phyloP scores from a whole-genome alignment of 129 eudicot genomes.

The Apium graveolens region DNA sequence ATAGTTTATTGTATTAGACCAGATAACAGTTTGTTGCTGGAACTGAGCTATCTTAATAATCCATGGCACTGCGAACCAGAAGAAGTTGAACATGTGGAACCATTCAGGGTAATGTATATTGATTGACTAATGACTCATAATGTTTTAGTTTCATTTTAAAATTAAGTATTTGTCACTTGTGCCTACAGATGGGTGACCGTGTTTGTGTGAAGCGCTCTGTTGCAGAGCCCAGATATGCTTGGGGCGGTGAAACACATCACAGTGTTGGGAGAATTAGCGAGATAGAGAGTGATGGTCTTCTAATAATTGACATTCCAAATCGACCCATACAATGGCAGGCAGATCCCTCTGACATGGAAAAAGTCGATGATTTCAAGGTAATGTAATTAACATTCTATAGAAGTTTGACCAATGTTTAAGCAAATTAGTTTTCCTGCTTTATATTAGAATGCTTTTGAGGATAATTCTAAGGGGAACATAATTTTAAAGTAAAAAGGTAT shows the following conservation, averaged over 20 bases:
- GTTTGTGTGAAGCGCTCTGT: slow-evolving; percentile 96
- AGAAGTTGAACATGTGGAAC: slow-evolving; percentile 96
- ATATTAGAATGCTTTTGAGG: neutral
- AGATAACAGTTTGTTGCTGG: slow-evolving; percentile 80
- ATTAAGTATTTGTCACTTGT: neutral
- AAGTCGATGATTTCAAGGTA: slow-evolving; percentile 97
- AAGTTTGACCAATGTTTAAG: neutral
- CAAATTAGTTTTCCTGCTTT: neutral
- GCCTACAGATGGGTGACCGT: slow-evolving; percentile 80
- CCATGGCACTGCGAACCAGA: slow-evolving; percentile 99
- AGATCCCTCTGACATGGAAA: slow-evolving; percentile 99
- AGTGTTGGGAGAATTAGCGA: slow-evolving; percentile 92
- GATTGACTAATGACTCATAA: neutral
- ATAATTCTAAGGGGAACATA: neutral
- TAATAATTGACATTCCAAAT: slow-evolving; percentile 85
- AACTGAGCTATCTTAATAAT: slow-evolving; percentile 91
- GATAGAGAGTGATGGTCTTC: slow-evolving; percentile 90
- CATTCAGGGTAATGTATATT: slow-evolving; percentile 55
- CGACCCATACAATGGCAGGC: slow-evolving; percentile 99
- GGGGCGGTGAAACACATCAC: slow-evolving; percentile 99
- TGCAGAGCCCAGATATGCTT: slow-evolving; percentile 97
- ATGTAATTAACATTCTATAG: neutral
- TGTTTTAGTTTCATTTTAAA: neutral
- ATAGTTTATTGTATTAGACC: slow-evolving; percentile 88
- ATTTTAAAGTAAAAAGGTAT: neutral